These are phyloP conservation scores for Petunia axillaris DNA, from an alignment of 257 asterid species.

Conservation along the genomic window DNA sequence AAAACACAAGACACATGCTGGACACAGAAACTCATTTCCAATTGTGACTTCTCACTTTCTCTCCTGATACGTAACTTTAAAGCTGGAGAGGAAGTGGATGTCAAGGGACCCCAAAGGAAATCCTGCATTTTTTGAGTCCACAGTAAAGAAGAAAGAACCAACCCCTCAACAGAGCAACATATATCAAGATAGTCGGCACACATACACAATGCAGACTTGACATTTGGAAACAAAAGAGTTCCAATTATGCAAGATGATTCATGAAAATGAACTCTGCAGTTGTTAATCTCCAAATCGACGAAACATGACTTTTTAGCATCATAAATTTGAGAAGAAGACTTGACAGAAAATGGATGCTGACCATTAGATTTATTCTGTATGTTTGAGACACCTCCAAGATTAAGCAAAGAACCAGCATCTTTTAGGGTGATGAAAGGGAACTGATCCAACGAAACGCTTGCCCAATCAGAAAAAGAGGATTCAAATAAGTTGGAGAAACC, in stretches of 20 bases:
- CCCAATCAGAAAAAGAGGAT: slow-evolving; percentile 45
- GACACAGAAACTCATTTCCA: slow-evolving; percentile 57
- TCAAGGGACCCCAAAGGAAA: slow-evolving; percentile 80
- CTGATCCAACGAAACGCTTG: slow-evolving; percentile 48
- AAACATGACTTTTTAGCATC: slow-evolving; percentile 35
- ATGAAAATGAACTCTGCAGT: slow-evolving; percentile 69
- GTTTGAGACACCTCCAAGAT: slow-evolving; percentile 44
- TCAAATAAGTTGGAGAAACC: slow-evolving; percentile 41
- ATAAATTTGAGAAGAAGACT: slow-evolving; percentile 34
- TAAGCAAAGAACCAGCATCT: slow-evolving; percentile 39
- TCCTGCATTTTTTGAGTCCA: slow-evolving; percentile 54
- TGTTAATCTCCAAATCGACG: slow-evolving; percentile 54
- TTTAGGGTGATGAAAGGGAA: slow-evolving; percentile 43
- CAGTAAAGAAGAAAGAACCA: slow-evolving; percentile 70
- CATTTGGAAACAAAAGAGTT: slow-evolving; percentile 57
- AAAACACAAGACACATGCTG: slow-evolving; percentile 79
- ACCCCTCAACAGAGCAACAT: slow-evolving; percentile 69
- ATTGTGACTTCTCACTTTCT: slow-evolving; percentile 40
- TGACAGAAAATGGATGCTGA: slow-evolving; percentile 27
- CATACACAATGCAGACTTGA: slow-evolving; percentile 50
- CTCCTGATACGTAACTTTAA: slow-evolving; percentile 65
- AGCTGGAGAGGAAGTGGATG: slow-evolving; percentile 59
- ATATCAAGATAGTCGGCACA: slow-evolving; percentile 57
- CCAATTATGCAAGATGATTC: slow-evolving; percentile 77
- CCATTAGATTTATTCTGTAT: slow-evolving; percentile 36